phyloP scores from a whole-genome alignment of 305 asterid species.

The Caryopteris hybrid region DNA sequence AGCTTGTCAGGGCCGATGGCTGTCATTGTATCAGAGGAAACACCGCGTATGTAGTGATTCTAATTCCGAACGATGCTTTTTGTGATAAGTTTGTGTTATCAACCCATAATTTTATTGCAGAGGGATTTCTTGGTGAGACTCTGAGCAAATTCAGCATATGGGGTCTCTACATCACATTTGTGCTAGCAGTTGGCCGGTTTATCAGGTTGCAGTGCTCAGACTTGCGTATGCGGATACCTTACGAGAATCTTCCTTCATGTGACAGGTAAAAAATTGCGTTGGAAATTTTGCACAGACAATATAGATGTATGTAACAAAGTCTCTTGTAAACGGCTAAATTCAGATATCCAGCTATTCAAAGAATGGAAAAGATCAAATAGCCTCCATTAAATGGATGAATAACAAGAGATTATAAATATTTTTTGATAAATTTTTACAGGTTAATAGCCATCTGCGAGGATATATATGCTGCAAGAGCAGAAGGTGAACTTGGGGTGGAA shows the following conservation, averaged over 20 bases:
- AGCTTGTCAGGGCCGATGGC: slow-evolving; percentile 91
- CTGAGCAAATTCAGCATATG: slow-evolving; percentile 99
- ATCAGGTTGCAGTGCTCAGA: slow-evolving; percentile 94
- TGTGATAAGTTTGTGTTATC: background rate
- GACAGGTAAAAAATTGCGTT: slow-evolving; percentile 52
- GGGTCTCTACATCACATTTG: slow-evolving; percentile 97
- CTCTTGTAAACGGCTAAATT: background rate
- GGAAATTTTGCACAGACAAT: too few relatives aligned
- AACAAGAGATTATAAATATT: background rate
- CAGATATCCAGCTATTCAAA: background rate
- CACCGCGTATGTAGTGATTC: slow-evolving; percentile 70
- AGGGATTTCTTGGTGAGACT: slow-evolving; percentile 95
- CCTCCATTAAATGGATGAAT: background rate
- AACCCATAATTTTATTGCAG: slow-evolving; percentile 33
- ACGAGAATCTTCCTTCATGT: slow-evolving; percentile 91
- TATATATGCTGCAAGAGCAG: slow-evolving; percentile 95
- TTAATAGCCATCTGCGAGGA: slow-evolving; percentile 94
- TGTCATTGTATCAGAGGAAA: slow-evolving; percentile 93
- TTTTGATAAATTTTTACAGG: slow-evolving; percentile 33
- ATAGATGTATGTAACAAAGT: background rate
- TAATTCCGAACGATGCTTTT: background rate
- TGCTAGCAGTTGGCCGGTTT: slow-evolving; percentile 93
- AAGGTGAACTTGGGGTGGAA: slow-evolving; percentile 94
- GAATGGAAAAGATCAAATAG: background rate
- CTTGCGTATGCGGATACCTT: slow-evolving; percentile 94